Percentiles rank a stretch among this genome's conserved stretches.
phyloP scores from a whole-genome alignment of 75 land plant species.

The Picea sitchensis region DNA sequence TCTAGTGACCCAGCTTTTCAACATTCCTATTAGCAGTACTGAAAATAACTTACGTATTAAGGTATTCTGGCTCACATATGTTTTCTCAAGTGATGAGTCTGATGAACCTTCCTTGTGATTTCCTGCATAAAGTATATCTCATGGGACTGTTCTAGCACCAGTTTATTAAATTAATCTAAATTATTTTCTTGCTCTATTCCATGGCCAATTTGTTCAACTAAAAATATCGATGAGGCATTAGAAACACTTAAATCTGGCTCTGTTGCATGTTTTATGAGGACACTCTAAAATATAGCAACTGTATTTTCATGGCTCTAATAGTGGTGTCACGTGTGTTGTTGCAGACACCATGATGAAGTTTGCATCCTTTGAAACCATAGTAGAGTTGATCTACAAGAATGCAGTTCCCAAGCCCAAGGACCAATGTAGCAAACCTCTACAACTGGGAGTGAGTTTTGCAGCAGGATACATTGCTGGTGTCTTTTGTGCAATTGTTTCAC shows the following conservation, averaged over 20 bases:
- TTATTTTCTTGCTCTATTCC: too few relatives aligned
- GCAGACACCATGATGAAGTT: conserved; percentile 98
- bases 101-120: too few relatives aligned
- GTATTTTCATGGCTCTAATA: neutral
- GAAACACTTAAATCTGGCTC: neutral
- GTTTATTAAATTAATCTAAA: too few relatives aligned
- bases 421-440: conserved; percentile 72
- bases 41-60: too few relatives aligned
- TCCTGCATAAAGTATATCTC: too few relatives aligned
- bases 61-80: too few relatives aligned
- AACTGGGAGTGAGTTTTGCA: conserved; percentile 85
- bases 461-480: conserved; percentile 90
- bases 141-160: too few relatives aligned
- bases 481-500: conserved; percentile 83
- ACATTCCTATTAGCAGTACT: too few relatives aligned
- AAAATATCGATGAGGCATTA: neutral
- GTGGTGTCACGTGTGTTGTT: neutral
- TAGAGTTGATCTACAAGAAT: conserved; percentile 73
- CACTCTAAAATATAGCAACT: neutral
- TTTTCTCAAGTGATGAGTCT: too few relatives aligned
- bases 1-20: too few relatives aligned
- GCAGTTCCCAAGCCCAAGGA: conserved; percentile 72
- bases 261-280: neutral
- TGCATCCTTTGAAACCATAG: conserved; percentile 79
- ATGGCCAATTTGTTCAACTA: too few relatives aligned